These are phyloP conservation scores for Eremomyces bilateralis DNA, from an alignment of 495 filamentous ascomycete genomes.

Conservation along the genomic window DNA sequence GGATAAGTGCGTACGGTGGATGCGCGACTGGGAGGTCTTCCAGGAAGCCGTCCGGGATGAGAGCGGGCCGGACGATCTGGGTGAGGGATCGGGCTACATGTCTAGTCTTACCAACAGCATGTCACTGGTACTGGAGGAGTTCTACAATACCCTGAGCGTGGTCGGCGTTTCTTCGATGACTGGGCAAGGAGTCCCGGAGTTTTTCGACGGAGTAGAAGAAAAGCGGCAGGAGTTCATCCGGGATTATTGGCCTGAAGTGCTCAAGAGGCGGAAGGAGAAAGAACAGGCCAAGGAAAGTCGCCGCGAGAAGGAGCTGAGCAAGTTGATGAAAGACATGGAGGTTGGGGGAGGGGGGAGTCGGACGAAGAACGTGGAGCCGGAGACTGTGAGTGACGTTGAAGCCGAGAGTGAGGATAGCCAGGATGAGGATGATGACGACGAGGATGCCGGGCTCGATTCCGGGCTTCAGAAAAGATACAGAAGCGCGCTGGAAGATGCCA, in stretches of 20 bases:
- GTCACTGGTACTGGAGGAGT: constrained; percentile 94
- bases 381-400: constrained; percentile 38
- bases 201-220: constrained; percentile 67
- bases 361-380: constrained; percentile 24
- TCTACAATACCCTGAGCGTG: constrained; percentile 79
- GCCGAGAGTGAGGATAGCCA: constrained; percentile 27
- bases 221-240: constrained; percentile 78
- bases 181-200: constrained; percentile 74
- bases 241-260: constrained; percentile 84
- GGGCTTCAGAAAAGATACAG: constrained; percentile 40
- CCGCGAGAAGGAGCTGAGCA: constrained; percentile 61
- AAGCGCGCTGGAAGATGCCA: constrained; percentile 26
- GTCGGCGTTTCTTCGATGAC: constrained; percentile 89
- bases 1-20: too few species aligned
- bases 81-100: constrained; percentile 84
- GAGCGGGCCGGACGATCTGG: constrained; percentile 39
- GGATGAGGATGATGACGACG: constrained; percentile 23
- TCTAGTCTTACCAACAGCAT: constrained; percentile 89
- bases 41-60: constrained; percentile 64
- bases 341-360: constrained; percentile 30
- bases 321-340: constrained; percentile 87
- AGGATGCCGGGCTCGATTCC: constrained; percentile 9
- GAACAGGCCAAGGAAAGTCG: constrained; percentile 47
- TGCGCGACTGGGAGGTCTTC: constrained; percentile 96
- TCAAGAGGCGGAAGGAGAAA: constrained; percentile 49